Conservation (phyloP, 176 grass and related monocot genomes). For the Triticum urartu region DNA sequence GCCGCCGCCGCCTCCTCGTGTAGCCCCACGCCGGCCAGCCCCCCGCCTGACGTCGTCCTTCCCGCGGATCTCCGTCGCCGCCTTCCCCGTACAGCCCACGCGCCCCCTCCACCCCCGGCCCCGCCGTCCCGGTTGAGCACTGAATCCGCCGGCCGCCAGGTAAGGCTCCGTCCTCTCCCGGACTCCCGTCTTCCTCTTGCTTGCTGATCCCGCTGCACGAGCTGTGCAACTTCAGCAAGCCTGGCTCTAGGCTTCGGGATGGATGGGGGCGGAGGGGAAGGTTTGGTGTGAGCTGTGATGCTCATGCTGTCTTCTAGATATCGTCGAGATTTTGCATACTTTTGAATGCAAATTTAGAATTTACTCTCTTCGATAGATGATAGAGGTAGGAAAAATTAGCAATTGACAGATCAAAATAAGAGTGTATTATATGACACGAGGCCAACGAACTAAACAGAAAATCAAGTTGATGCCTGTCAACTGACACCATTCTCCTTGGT, state of each 20-base stretch:
- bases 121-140: not conserved
- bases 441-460: not conserved
- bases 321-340: not conserved
- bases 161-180: not conserved
- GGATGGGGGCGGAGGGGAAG: not conserved
- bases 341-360: not conserved
- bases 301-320: not conserved
- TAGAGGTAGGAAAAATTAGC: too few relatives aligned
- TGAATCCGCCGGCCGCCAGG: not conserved
- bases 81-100: not conserved
- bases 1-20: too few relatives aligned
- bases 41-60: too few relatives aligned
- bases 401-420: too few relatives aligned
- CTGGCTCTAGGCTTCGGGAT: not conserved
- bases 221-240: not conserved
- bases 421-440: too few relatives aligned
- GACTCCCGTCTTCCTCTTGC: not conserved
- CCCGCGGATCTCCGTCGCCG: not conserved
- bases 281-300: not conserved
- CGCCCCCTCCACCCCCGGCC: too few relatives aligned
- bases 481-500: not conserved
- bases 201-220: not conserved
- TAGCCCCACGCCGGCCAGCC: too few relatives aligned
- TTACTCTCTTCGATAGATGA: not conserved
- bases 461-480: not conserved